Evolutionary conservation across 2,329 filamentous ascomycete species (phyloP).

Genomic region (Epichloe brachyelytri): DNA sequence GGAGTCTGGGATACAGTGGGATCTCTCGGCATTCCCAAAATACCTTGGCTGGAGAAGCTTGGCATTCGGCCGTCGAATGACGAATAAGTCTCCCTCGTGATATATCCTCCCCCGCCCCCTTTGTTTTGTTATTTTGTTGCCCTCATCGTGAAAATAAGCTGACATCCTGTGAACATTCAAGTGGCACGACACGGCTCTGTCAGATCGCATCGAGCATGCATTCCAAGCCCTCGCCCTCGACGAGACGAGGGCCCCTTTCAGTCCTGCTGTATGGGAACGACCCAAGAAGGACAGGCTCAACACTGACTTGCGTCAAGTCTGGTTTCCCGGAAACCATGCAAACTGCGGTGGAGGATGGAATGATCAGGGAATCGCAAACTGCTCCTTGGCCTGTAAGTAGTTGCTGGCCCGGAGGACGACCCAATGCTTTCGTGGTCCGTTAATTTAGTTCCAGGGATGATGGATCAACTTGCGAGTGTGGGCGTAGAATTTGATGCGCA

Average conservation of each 20-base stretch:
- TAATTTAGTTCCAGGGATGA: conserved; percentile 31
- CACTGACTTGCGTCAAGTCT: conserved; percentile 37
- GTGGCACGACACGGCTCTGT: conserved; percentile 41
- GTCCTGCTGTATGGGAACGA: conserved; percentile 42
- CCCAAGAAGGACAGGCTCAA: conserved; percentile 22
- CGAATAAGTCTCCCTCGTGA: conserved; percentile 27
- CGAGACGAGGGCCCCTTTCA: conserved; percentile 40
- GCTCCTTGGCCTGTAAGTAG: conserved; percentile 26
- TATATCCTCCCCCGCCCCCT: background rate
- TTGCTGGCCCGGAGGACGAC: background rate
- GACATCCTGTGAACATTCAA: conserved; percentile 27
- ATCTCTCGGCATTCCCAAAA: conserved; percentile 31
- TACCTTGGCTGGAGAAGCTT: conserved; percentile 31
- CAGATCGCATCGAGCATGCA: conserved; percentile 39
- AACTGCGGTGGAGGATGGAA: conserved; percentile 59
- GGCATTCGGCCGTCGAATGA: conserved; percentile 31
- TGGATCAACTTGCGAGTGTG: conserved; percentile 40
- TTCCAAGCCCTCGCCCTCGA: conserved; percentile 48
- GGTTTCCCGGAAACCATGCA: conserved; percentile 60
- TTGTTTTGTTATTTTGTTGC: background rate
- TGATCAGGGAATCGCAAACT: conserved; percentile 32
- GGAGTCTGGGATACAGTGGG: conserved; percentile 36
- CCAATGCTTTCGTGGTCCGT: background rate
- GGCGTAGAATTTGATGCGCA: conserved; percentile 35
- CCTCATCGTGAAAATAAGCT: conserved; percentile 11